phyloP scores from a whole-genome alignment of 1,284 basidiomycete genomes.

The Termitomyces sp. region DNA sequence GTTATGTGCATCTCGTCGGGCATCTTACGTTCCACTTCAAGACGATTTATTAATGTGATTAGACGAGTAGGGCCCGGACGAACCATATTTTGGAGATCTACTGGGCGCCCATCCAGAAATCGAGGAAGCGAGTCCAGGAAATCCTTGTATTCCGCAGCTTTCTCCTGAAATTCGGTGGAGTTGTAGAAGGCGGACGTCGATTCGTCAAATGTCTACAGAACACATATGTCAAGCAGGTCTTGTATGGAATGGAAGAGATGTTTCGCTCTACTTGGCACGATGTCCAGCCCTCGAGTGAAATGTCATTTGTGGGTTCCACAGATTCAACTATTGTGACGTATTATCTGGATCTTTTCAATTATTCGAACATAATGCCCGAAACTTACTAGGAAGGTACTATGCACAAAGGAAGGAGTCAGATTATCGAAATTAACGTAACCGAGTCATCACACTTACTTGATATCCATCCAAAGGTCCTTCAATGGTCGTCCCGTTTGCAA shows the following conservation, averaged over 20 bases:
- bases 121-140: slow-evolving; percentile 55
- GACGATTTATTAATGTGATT: background rate
- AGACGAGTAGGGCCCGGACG: slow-evolving; percentile 14
- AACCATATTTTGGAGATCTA: slow-evolving; percentile 62
- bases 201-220: slow-evolving; percentile 12
- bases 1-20: background rate
- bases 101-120: slow-evolving; percentile 53
- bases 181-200: slow-evolving; percentile 43
- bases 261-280: slow-evolving; percentile 24
- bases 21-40: slow-evolving; percentile 56
- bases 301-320: slow-evolving; percentile 34
- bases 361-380: slow-evolving; percentile 11
- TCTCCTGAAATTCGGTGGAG: slow-evolving; percentile 51
- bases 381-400: slow-evolving; percentile 58
- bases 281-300: slow-evolving; percentile 38
- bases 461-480: slow-evolving; percentile 69
- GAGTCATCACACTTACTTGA: slow-evolving; percentile 45
- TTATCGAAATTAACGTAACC: background rate
- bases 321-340: slow-evolving; percentile 49
- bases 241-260: background rate
- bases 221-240: too few species aligned
- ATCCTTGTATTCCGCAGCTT: slow-evolving; percentile 38
- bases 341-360: background rate
- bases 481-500: slow-evolving; percentile 72
- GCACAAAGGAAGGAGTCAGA: background rate